These are phyloP conservation scores for Schwanniomyces occidentalis DNA, from an alignment of 805 yeast species.

Conservation along the genomic window DNA sequence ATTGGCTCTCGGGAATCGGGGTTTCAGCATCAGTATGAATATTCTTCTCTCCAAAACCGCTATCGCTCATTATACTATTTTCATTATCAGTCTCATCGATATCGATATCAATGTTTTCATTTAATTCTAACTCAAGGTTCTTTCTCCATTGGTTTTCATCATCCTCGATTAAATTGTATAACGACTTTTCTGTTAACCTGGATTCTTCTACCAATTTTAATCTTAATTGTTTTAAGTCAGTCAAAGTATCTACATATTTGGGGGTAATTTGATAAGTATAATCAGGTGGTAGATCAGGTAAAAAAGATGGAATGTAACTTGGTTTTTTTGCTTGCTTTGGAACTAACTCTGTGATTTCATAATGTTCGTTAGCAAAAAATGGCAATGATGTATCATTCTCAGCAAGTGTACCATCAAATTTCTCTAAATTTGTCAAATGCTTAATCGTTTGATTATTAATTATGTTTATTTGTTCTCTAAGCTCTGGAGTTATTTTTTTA, in stretches of 20 bases:
- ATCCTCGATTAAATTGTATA: constrained; percentile 56
- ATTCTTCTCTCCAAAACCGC: constrained; percentile 6
- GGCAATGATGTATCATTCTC: constrained; percentile 46
- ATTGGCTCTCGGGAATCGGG: constrained; percentile 5
- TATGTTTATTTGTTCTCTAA: constrained; percentile 7
- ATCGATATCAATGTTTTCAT: constrained; percentile 10
- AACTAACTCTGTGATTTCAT: constrained; percentile 54
- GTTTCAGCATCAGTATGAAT: constrained; percentile 8
- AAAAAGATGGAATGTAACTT: constrained; percentile 64
- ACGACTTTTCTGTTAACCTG: constrained; percentile 73
- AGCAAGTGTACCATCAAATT: constrained; percentile 16
- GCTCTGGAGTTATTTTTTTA: constrained; percentile 13
- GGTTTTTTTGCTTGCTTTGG: constrained; percentile 46
- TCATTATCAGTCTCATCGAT: constrained; percentile 17
- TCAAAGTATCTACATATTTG: constrained; percentile 56
- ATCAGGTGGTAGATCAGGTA: constrained; percentile 91
- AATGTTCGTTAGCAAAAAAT: constrained; percentile 53
- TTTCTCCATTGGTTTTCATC: constrained; percentile 31
- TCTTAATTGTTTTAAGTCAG: constrained; percentile 71
- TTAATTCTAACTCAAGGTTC: constrained; percentile 27
- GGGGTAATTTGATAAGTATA: constrained; percentile 86
- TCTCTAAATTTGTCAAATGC: constrained; percentile 10
- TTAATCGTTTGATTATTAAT: constrained; percentile 12
- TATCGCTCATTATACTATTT: constrained; percentile 23
- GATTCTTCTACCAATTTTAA: constrained; percentile 79